Percentiles rank a stretch among this genome's conserved stretches.
These are phyloP conservation scores for Yamadazyma aaseri DNA, from an alignment of 1,139 yeast genomes.

Conservation along the genomic window DNA sequence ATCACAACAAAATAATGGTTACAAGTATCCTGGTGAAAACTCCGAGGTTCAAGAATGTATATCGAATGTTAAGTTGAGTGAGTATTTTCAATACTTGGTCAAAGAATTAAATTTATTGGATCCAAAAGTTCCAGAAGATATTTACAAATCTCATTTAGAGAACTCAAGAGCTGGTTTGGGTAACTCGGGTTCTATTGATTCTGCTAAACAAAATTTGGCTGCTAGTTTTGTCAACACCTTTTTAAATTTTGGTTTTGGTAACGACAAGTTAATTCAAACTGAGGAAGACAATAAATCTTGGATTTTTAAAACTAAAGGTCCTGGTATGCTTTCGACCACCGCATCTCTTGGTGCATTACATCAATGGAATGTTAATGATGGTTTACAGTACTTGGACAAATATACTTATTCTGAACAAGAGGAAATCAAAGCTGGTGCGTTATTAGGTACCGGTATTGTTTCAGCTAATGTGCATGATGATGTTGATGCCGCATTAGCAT, in stretches of 20 bases:
- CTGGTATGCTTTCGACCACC: conserved; percentile 91
- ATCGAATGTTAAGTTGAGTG: conserved; percentile 75
- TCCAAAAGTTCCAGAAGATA: conserved; percentile 93
- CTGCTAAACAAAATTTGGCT: conserved; percentile 96
- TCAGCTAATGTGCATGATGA: conserved; percentile 95
- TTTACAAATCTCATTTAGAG: conserved; percentile 88
- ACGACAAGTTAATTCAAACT: conserved; percentile 77
- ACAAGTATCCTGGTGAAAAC: conserved; percentile 60
- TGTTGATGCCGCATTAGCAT: conserved; percentile 86
- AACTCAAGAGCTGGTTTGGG: conserved; percentile 56
- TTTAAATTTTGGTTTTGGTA: conserved; percentile 86
- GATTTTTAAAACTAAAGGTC: conserved; percentile 90
- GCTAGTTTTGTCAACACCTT: conserved; percentile 91
- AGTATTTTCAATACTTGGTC: conserved; percentile 75
- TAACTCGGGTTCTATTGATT: conserved; percentile 72
- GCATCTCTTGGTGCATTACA: conserved; percentile 89
- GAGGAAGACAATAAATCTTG: conserved; percentile 73
- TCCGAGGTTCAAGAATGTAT: conserved; percentile 84
- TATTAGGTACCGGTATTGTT: conserved; percentile 93
- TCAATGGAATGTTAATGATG: conserved; percentile 90
- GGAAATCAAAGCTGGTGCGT: conserved; percentile 93
- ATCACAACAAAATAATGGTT: conserved; percentile 83
- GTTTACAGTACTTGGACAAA: conserved; percentile 86
- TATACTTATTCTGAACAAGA: conserved; percentile 83
- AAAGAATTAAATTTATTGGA: conserved; percentile 85